Base-by-base conservation (phyloP, 2,329 filamentous ascomycete species). In the Fusarium penzigii region DNA sequence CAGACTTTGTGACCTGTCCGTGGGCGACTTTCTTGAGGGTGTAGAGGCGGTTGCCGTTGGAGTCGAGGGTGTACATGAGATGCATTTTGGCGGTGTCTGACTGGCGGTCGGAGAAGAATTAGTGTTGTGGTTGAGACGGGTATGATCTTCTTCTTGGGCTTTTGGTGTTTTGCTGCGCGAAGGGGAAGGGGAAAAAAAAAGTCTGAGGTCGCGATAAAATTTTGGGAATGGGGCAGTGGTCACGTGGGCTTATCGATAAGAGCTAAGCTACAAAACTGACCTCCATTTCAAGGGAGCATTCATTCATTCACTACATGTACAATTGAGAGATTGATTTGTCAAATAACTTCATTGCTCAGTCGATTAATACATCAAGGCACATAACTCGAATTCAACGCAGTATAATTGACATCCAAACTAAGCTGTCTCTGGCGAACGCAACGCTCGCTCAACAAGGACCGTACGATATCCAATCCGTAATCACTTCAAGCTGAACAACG, bases 1-100 rank as follows among this genome's bases (percentile, higher is more conserved):
- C 94, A 48, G 89, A 94, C 82, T 96, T 96, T 73, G 93, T 96
- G 69, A 97, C 90, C 70, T 92, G 85, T 69, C 89, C 88, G 65
- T 86, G 81, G 66, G 82, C 78, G 63, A 95, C 84, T 80, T 97
- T 97, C 78, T 97, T 93, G 62, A 97, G 85, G 44, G 94, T 97
- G 83, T 97, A 99, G 68, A 88, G 78, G 73, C 93, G 91, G 80
- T 91, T 93, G 81, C 93, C 92, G 56, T 83, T 78, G 65, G 82
- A 73, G 74, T 92, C 89, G 76, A 92, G 78, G 59, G 89, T 94
- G 85, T 93, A 96, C 94, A 84, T 84, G 52, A 84, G 70, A 83
- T 84, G 81, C 81, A 84, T 84, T 12, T 53, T 65, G 61, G 56
- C 51, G 51, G 52, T 46, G 43, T 46, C 32, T 25, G 45, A 43